Conservation (phyloP, 2,329 filamentous ascomycete species). For the Eutypella sp. region DNA sequence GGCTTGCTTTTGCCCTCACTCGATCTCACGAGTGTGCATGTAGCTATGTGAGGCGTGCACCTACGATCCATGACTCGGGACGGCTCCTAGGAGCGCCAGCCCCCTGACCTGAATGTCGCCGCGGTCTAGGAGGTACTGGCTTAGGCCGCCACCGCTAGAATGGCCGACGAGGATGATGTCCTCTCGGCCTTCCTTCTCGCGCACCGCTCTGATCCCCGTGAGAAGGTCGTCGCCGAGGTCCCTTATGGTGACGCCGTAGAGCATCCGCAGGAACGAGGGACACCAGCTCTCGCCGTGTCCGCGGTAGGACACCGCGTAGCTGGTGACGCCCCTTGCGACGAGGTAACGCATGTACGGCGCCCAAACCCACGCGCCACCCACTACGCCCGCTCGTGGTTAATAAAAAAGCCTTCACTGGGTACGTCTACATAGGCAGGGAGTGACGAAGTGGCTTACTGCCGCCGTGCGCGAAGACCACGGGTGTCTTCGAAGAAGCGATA, state of each 20-base stretch:
- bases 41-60: slow-evolving; percentile 13
- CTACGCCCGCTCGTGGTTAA: too few species aligned
- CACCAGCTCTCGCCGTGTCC: slow-evolving; percentile 50
- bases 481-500: slow-evolving; percentile 19
- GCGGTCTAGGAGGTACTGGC: slow-evolving; percentile 43
- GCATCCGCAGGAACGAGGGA: slow-evolving; percentile 43
- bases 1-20: too few species aligned
- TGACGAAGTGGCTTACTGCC: slow-evolving; percentile 26
- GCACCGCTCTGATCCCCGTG: slow-evolving; percentile 35
- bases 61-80: slow-evolving; percentile 45
- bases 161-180: slow-evolving; percentile 44
- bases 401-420: too few species aligned
- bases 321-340: slow-evolving; percentile 36
- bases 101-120: slow-evolving; percentile 35
- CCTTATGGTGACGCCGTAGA: slow-evolving; percentile 38
- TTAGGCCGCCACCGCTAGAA: slow-evolving; percentile 46
- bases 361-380: slow-evolving; percentile 50
- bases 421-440: neutral
- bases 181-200: slow-evolving; percentile 25
- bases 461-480: slow-evolving; percentile 49
- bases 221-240: slow-evolving; percentile 41
- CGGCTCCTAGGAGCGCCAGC: slow-evolving; percentile 40
- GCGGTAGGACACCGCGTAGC: slow-evolving; percentile 48
- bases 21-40: too few species aligned
- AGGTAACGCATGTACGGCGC: slow-evolving; percentile 47